phyloP scores from a whole-genome alignment of 2,329 filamentous ascomycete species.

The Aureobasidium lini region DNA sequence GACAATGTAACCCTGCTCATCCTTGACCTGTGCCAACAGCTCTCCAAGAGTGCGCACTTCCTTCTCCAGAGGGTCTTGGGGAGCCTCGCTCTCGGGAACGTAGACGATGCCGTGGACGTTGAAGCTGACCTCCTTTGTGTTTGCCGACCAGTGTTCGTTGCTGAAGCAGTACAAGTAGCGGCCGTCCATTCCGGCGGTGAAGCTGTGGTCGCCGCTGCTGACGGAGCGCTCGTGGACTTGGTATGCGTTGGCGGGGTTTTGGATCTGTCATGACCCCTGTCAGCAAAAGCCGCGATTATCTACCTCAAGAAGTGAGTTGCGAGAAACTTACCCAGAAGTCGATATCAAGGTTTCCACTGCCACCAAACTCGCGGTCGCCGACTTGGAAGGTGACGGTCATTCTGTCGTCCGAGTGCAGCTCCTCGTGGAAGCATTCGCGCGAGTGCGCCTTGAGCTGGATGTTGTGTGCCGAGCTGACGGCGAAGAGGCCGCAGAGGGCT shows the following conservation, averaged over 20 bases:
- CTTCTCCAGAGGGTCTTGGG: slow-evolving; percentile 79
- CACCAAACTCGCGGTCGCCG: slow-evolving; percentile 90
- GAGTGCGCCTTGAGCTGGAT: slow-evolving; percentile 91
- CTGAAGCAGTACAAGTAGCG: slow-evolving; percentile 97
- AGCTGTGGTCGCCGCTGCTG: slow-evolving; percentile 88
- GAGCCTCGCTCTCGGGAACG: slow-evolving; percentile 77
- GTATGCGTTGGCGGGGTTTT: slow-evolving; percentile 67
- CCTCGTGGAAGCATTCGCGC: slow-evolving; percentile 95
- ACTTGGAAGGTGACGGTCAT: slow-evolving; percentile 98
- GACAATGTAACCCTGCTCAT: slow-evolving; percentile 96
- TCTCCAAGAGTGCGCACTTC: slow-evolving; percentile 85
- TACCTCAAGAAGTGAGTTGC: neutral
- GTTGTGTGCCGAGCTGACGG: slow-evolving; percentile 73
- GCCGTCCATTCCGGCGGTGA: slow-evolving; percentile 76
- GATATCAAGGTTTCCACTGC: slow-evolving; percentile 87
- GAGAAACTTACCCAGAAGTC: slow-evolving; percentile 81
- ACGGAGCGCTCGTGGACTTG: slow-evolving; percentile 73
- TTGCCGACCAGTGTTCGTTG: slow-evolving; percentile 95
- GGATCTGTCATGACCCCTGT: slow-evolving; percentile 49
- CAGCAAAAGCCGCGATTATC: neutral
- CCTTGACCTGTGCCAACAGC: slow-evolving; percentile 83
- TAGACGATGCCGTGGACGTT: slow-evolving; percentile 99
- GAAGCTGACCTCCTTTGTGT: slow-evolving; percentile 97
- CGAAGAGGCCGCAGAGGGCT: slow-evolving; percentile 50
- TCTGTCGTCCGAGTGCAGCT: slow-evolving; percentile 84